Base-by-base conservation (phyloP, 345 rosid genomes). In the Gynandropsis gynandra region DNA sequence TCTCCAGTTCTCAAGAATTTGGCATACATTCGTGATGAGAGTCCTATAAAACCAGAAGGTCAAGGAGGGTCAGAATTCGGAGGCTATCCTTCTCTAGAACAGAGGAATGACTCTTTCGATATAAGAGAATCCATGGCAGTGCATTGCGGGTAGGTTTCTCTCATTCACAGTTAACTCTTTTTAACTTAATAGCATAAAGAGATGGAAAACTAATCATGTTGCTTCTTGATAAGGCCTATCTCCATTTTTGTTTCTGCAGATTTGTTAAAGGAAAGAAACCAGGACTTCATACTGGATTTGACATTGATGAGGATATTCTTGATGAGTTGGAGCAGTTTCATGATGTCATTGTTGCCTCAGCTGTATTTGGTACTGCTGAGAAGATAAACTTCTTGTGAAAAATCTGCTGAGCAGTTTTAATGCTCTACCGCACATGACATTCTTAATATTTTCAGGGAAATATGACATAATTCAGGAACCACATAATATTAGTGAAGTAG, bases 391-490 rank as follows among this genome's bases (percentile, higher is more conserved):
- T 19, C 6, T 19, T 10, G 19, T 33, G 16, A 48, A 40, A 14
- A n/a, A 4, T 10, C 18, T 54, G 47, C 51, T 50, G n/a, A n/a
- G n/a, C n/a, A n/a, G 56, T 47, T 42, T 57, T 43, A 15, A 42
- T 50, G 16, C 9, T 11, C 21, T 18, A n/a, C 47, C 44, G 48
- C 58, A 42, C 51, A 27, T 33, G 20, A 37, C 52, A 7, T 33
- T 11, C 1, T 36, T 36, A 11, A 36, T 7, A 10, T 58, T 65
- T 19, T 43, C 76, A 89, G 97, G 89, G 51, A 81, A 81, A 64
- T 89, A 80, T 64, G 97, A 85, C 59, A 47, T 79, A 18, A 75
- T 89, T 49, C 97, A 85, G 46, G 84, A 83, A 62, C 97, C 97
- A 0, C 67, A 19, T 62, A 81, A 78, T 47, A 72, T 80, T 37